phyloP scores from a whole-genome alignment of 2,329 filamentous ascomycete genomes.

The Penicillium crustosum region DNA sequence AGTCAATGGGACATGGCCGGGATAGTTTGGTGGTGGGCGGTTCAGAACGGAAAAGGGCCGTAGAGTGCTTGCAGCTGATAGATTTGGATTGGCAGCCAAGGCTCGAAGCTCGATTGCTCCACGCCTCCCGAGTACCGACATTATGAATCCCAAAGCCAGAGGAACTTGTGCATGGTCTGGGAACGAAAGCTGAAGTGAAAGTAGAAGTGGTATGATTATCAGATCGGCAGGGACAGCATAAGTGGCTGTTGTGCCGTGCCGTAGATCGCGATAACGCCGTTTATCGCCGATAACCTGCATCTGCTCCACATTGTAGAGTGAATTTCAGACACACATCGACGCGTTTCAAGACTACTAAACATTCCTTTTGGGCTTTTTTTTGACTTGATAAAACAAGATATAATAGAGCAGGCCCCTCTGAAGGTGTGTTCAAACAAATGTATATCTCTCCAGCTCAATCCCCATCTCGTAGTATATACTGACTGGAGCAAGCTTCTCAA shows the following conservation, averaged over 20 bases:
- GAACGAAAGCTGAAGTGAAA: background rate
- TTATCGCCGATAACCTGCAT: constrained; percentile 19
- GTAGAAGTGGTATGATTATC: constrained; percentile 24
- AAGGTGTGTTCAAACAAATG: constrained; percentile 2
- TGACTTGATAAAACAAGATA: too few species aligned
- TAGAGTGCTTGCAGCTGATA: constrained; percentile 11
- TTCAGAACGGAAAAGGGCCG: constrained; percentile 76
- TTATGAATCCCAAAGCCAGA: constrained; percentile 19
- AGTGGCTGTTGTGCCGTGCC: constrained; percentile 3
- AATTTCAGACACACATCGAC: constrained; percentile 4
- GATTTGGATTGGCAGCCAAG: constrained; percentile 10
- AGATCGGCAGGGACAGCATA: constrained; percentile 9
- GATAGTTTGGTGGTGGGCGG: constrained; percentile 82
- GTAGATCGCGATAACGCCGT: constrained; percentile 10
- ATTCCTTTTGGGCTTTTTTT: background rate
- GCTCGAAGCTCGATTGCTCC: constrained; percentile 18
- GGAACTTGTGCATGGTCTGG: constrained; percentile 12
- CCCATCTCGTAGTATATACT: background rate
- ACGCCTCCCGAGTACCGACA: constrained; percentile 30
- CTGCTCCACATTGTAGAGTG: constrained; percentile 7
- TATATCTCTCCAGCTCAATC: background rate
- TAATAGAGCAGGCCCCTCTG: too few species aligned
- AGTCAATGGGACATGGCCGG: constrained; percentile 88
- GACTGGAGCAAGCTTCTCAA: background rate
- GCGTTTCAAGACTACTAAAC: background rate